Evolutionary conservation across 1,139 yeast genomes (phyloP), one percentile per base, ranked within the genome.

Genomic region (Candida tropicalis): DNA sequence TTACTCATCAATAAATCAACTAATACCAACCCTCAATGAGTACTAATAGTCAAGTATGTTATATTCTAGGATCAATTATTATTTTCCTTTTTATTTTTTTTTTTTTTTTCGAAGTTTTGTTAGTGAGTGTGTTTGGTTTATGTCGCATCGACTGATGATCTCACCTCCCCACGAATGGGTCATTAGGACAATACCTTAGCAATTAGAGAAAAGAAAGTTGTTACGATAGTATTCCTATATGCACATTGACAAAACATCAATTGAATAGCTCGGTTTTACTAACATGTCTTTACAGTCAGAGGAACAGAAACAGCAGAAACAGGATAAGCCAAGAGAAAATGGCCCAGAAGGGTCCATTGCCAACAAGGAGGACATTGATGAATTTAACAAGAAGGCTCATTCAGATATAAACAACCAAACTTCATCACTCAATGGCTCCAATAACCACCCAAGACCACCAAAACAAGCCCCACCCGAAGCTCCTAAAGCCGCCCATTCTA

Each of bases 351-450:
- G 17, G 10, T 23, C 26, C 17, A 31, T 27, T 26, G 35, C 61
- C 31, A 62, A 62, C 42, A 57, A 58, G 38, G 66, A 55, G 17
- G 70, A 68, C 39, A 66, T 68, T 17, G 59, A 68, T 42, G 62
- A 68, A 42, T 49, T 52, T 43, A 70, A 70, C 51, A 54, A 53
- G 38, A 42, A 58, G 34, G 61, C 53, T 11, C 52, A 54, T 9
- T 55, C 41, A 5, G 45, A 48, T 26, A 53, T 44, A 38, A 56
- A 58, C 38, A 47, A 49, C 24, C 48, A 46, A 22, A 35, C 34
- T 2, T 22, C 47, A 4, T 35, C 41, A 22, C 10, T 38, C 12
- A 32, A 22, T 33, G 44, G 38, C 5, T 15, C 39, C 10, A 34
- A 6, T 10, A 42, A 39, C 28, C 28, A 31, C 10, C 46, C 46